phyloP scores from a whole-genome alignment of 177 flowering plant species.

The Vitis hybrid region DNA sequence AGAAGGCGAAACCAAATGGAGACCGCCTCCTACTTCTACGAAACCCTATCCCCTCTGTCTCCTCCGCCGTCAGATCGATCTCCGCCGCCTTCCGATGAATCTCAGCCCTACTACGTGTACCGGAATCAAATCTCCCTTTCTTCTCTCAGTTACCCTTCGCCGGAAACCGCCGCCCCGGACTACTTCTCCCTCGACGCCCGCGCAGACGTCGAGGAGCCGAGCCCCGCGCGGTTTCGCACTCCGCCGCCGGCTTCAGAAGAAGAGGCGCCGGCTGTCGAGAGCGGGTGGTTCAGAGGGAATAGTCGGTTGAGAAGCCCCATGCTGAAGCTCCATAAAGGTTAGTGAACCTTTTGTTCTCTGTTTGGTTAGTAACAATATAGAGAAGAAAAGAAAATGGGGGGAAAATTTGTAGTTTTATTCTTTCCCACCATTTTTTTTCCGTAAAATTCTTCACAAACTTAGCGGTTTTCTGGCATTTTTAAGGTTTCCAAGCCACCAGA shows the following conservation, averaged over 20 bases:
- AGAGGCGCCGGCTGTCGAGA: conserved; percentile 43
- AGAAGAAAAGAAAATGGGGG: too few species aligned
- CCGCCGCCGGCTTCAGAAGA: conserved; percentile 7
- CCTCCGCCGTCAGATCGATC: conserved; percentile 21
- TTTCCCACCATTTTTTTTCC: too few species aligned
- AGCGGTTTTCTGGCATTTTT: too few species aligned
- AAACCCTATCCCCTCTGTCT: conserved; percentile 64
- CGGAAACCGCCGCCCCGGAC: conserved; percentile 45
- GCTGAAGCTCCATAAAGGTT: conserved; percentile 95
- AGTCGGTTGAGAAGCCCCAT: conserved; percentile 74
- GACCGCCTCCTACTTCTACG: conserved; percentile 37
- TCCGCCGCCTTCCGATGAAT: conserved; percentile 7
- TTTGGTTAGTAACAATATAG: neutral
- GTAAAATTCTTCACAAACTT: too few species aligned
- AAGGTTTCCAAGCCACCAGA: too few species aligned
- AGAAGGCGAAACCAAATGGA: too few species aligned
- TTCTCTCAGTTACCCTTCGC: conserved; percentile 11
- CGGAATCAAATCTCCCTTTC: conserved; percentile 54
- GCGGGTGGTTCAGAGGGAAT: conserved; percentile 73
- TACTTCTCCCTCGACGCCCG: conserved; percentile 74
- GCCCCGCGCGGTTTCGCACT: conserved; percentile 1
- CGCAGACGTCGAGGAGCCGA: conserved; percentile 15
- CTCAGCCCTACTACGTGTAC: conserved; percentile 43
- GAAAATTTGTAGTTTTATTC: too few species aligned
- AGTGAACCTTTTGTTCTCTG: neutral